Evolutionary conservation across 179 eudicot species (phyloP), one percentile per base, ranked within the genome.

Genomic region (Beta macrorhiza): DNA sequence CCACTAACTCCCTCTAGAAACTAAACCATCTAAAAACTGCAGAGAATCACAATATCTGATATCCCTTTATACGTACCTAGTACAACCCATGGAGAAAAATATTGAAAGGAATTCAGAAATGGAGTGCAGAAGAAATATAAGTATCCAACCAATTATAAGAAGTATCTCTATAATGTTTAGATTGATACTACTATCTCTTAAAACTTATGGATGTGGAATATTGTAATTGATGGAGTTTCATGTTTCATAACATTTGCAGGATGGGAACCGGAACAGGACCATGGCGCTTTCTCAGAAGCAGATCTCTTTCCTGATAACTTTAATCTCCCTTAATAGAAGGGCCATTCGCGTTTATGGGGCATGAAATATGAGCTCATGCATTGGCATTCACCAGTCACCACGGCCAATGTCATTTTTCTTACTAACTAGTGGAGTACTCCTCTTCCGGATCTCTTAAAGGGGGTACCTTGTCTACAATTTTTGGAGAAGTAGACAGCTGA

Each of bases 181-280:
- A n/a, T n/a, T n/a, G n/a, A n/a, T n/a, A n/a, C n/a, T 37, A 37
- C 0, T 2, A 37, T 37, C 42, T 37, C 3, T 2, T 1, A 37
- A 3, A 37, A 37, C 42, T 37, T 37, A 37, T 37, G 42, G 4
- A 37, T 37, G 1, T 37, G 42, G 42, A 2, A 2, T 3, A 37
- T 37, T 37, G 42, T 2, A 37, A 37, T 2, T 2, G 42, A 37
- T 37, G 42, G 2, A 37, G 42, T 37, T 37, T 37, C 5, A 72
- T 5, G 58, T 15, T 69, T 19, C 16, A 51, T 67, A 17, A 14
- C 47, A 1, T 65, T 13, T 84, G 82, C 80, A 95, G 98, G 90
- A 93, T 95, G 91, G 97, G 95, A 59, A 91, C 93, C 14, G 93
- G 92, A 32, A 92, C 98, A 1, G 98, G 98, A 80, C 98, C 98